These are phyloP conservation scores for Candida succiphila DNA, from an alignment of 805 yeast species.

Conservation along the genomic window DNA sequence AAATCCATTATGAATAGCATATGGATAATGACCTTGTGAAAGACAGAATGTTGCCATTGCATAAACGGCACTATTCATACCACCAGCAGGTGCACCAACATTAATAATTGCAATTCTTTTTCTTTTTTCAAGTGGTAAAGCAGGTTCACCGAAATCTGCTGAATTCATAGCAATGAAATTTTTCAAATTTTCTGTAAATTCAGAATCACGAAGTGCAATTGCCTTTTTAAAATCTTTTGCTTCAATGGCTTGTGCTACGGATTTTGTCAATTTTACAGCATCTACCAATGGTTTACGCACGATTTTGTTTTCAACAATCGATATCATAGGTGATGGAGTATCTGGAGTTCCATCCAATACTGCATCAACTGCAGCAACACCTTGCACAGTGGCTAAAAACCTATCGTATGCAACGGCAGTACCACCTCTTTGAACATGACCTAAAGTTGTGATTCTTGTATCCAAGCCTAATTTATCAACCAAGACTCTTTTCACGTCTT, in stretches of 20 bases:
- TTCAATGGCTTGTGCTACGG: conserved; percentile 85
- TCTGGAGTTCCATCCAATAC: conserved; percentile 81
- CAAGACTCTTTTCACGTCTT: conserved; percentile 72
- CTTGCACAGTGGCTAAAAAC: conserved; percentile 86
- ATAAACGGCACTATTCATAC: conserved; percentile 84
- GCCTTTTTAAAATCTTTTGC: conserved; percentile 77
- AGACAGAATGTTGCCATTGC: conserved; percentile 87
- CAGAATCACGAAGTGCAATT: conserved; percentile 77
- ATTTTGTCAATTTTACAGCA: conserved; percentile 77
- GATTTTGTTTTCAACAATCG: conserved; percentile 78
- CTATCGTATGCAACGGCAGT: conserved; percentile 95
- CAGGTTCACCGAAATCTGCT: conserved; percentile 52
- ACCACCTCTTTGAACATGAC: conserved; percentile 99
- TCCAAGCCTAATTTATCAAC: conserved; percentile 75
- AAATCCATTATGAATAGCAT: conserved; percentile 89
- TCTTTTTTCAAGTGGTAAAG: conserved; percentile 49
- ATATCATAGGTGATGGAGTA: conserved; percentile 93
- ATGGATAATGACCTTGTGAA: conserved; percentile 84
- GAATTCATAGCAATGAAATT: conserved; percentile 66
- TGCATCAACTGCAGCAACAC: conserved; percentile 95
- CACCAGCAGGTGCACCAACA: conserved; percentile 97
- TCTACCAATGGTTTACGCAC: conserved; percentile 80
- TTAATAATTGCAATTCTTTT: conserved; percentile 78
- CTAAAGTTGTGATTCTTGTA: conserved; percentile 89
- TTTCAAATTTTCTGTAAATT: conserved; percentile 69